A percentile compares a stretch with the other conserved stretches of the same genome.
Conservation (phyloP, 176 grass and related monocot genomes). For the Oryza glaberrima region DNA sequence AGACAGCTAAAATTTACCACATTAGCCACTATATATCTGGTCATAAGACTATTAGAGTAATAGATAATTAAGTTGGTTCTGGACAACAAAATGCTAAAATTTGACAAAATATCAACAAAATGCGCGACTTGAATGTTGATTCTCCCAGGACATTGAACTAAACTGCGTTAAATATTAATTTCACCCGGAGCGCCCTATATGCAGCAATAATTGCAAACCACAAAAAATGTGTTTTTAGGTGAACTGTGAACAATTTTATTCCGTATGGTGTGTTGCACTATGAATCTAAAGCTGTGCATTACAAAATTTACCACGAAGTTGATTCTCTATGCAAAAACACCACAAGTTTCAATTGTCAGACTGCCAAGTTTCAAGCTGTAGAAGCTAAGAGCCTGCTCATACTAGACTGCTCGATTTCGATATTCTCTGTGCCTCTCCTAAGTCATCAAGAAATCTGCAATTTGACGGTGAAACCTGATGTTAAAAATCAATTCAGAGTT, state of each 20-base stretch:
- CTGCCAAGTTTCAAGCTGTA: slow-evolving; percentile 19
- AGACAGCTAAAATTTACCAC: too few species aligned
- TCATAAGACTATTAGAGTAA: too few species aligned
- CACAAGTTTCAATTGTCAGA: slow-evolving; percentile 27
- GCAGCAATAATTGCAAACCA: too few species aligned
- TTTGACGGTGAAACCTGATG: not conserved
- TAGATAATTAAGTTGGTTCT: too few species aligned
- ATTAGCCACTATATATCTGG: too few species aligned
- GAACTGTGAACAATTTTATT: slow-evolving; percentile 1
- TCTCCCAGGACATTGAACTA: too few species aligned
- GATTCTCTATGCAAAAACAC: slow-evolving; percentile 28
- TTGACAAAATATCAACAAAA: too few species aligned
- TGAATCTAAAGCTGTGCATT: slow-evolving; percentile 41
- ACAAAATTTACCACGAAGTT: slow-evolving; percentile 23
- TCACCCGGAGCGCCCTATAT: too few species aligned
- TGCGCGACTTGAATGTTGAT: too few species aligned
- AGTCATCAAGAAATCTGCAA: slow-evolving; percentile 90
- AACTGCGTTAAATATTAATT: too few species aligned
- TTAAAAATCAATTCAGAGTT: slow-evolving; percentile 4
- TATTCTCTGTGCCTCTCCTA: slow-evolving; percentile 92
- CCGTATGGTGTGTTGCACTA: slow-evolving; percentile 9
- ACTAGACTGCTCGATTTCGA: slow-evolving; percentile 67
- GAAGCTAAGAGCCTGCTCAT: slow-evolving; percentile 28
- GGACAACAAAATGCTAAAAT: too few species aligned
- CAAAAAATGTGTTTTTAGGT: too few species aligned